A percentile compares a stretch with the other conserved stretches of the same genome.
phyloP scores from a whole-genome alignment of 1,284 basidiomycete species.

The Apiotrichum domesticum region DNA sequence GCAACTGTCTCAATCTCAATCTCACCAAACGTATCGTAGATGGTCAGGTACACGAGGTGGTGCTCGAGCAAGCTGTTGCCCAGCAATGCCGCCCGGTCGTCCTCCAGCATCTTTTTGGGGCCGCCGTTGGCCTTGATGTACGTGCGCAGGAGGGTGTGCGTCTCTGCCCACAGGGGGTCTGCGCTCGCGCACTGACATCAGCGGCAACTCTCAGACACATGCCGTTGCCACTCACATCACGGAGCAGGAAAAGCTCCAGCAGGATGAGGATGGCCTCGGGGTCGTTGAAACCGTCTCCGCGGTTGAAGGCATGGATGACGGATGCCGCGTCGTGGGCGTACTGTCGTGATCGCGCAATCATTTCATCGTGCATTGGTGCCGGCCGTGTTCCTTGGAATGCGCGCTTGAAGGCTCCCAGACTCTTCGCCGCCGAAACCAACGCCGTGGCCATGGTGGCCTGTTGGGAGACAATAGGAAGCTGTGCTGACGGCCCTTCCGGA shows the following conservation, averaged over 20 bases:
- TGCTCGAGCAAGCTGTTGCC: slow-evolving; percentile 10
- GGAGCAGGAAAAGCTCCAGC: slow-evolving; percentile 10
- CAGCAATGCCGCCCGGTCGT: neutral
- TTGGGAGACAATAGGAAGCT: neutral
- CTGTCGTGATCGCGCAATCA: slow-evolving; percentile 4
- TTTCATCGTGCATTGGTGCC: slow-evolving; percentile 1
- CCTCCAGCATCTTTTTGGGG: slow-evolving; percentile 4
- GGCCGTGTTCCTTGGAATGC: slow-evolving; percentile 4
- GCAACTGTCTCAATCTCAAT: too few species aligned
- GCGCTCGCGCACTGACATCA: slow-evolving; percentile 7
- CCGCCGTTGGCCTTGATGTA: slow-evolving; percentile 10
- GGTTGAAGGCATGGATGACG: slow-evolving; percentile 2
- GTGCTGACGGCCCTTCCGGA: neutral
- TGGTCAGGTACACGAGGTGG: slow-evolving; percentile 11
- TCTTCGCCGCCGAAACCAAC: slow-evolving; percentile 9
- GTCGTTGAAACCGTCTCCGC: slow-evolving; percentile 2
- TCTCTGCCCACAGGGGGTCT: slow-evolving; percentile 10
- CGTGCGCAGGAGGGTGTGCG: slow-evolving; percentile 1
- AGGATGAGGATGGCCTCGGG: slow-evolving; percentile 13
- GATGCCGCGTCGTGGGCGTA: slow-evolving; percentile 4
- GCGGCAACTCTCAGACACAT: too few species aligned
- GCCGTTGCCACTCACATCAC: slow-evolving; percentile 4
- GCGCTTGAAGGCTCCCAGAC: slow-evolving; percentile 9
- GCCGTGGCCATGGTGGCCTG: slow-evolving; percentile 8
- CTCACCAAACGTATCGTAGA: slow-evolving; percentile 15